Evolutionary conservation across 2,329 filamentous ascomycete genomes (phyloP), one percentile per base, ranked within the genome.

Genomic region (Coniochaeta hoffmannii): DNA sequence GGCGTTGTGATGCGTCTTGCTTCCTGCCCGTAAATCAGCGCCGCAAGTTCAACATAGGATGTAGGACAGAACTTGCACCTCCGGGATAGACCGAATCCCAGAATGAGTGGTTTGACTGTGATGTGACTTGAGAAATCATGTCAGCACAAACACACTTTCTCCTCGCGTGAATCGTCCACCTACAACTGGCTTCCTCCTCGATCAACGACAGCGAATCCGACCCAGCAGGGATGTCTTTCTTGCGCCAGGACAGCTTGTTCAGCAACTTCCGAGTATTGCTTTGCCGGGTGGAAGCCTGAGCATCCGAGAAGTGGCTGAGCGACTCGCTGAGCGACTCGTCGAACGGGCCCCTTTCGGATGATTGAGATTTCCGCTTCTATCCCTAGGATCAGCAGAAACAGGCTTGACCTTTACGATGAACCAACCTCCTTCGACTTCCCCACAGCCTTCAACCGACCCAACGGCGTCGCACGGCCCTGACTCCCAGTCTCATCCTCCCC

Each of bases 211-310:
- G 49, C 9, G 49, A 51, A 6, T 31, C 28, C 26, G 31, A 34
- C 15, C 32, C 49, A 2, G 49, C 31, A 4, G 49, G 49, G 6
- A 2, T 34, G 28, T 51, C 49, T 28, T 51, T 51, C 49, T 51
- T 51, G 28, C 49, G 49, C 49, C 49, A 51, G 11, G 49, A 51
- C 49, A 51, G 28, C 49, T 51, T 51, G 49, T 31, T 34, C 26
- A 51, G n/a, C 49, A 31, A 28, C 28, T 51, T 51, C 15, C 49
- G 49, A 9, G 49, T 5, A 15, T 24, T 34, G 12, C 24, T 46
- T 46, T 24, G 41, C 9, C 15, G 24, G 4, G 9, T 22, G 26
- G 41, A 8, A n/a, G 41, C 9, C 10, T 28, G 41, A n/a, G 19
- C 24, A 15, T 46, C 24, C 9, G 41, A 46, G 2, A 12, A 24